Evolutionary conservation across 352 stramenopile species (phyloP).

Genomic region (Globisporangium cylindrosporum): DNA sequence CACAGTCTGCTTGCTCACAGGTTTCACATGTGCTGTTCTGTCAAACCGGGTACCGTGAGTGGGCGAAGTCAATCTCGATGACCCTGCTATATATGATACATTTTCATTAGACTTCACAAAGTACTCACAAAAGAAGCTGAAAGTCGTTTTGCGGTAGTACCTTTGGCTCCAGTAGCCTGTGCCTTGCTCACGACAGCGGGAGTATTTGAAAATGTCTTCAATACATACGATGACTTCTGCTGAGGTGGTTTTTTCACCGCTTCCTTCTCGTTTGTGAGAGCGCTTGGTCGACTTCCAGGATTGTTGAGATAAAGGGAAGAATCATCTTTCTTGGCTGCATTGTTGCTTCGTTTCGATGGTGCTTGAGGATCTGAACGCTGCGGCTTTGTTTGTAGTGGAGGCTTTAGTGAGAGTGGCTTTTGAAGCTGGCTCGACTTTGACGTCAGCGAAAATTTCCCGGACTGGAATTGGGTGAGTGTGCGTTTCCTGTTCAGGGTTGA

Average conservation of each 20-base stretch:
- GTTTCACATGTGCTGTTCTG: not conserved
- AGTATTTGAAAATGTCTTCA: not conserved
- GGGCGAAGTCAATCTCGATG: not conserved
- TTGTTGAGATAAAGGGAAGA: not conserved
- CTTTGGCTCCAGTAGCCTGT: not conserved
- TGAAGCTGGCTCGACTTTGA: not conserved
- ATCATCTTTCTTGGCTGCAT: not conserved
- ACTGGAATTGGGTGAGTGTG: conserved; percentile 16
- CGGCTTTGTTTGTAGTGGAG: conserved; percentile 2
- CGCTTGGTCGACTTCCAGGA: not conserved
- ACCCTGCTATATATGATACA: not conserved
- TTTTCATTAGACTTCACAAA: not conserved
- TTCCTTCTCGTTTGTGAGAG: not conserved
- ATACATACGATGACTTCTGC: not conserved
- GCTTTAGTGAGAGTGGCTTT: not conserved
- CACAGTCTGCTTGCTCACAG: not conserved
- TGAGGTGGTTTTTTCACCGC: not conserved
- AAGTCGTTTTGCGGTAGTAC: conserved; percentile 1
- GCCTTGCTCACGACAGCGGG: not conserved
- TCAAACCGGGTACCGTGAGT: not conserved
- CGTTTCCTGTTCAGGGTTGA: conserved; percentile 11
- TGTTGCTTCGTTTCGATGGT: not conserved
- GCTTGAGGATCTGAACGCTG: not conserved
- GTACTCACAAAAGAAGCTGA: not conserved
- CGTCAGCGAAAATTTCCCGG: conserved; percentile 3